A percentile compares a stretch with the other conserved stretches of the same genome.
Conservation (phyloP, 148 eudicot species). For the Cornus suecica region DNA sequence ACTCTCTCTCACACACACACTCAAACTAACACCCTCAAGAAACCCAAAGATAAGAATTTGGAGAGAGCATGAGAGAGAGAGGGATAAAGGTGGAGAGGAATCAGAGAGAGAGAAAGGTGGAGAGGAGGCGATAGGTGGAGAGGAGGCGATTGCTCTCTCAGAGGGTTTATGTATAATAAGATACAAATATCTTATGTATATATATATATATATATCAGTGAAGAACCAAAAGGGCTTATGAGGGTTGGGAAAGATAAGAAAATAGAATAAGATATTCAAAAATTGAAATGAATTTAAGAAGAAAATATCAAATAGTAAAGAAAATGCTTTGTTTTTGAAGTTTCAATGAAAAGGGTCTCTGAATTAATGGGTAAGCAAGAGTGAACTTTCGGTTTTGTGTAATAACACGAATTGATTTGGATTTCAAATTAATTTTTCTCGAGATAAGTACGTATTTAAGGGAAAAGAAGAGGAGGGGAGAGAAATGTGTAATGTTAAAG, state of each 20-base stretch:
- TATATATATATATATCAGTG: background rate
- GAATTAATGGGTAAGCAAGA: background rate
- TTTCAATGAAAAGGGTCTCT: background rate
- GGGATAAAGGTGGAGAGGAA: no score
- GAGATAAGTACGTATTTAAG: background rate
- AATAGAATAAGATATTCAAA: background rate
- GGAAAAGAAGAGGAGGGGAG: background rate
- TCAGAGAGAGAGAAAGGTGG: no score
- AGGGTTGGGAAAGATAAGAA: background rate
- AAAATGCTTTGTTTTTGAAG: background rate
- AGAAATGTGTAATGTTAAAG: background rate
- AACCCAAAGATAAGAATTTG: slow-evolving; percentile 3
- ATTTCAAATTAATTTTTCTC: no score
- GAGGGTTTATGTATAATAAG: background rate
- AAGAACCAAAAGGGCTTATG: background rate
- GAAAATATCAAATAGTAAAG: no score
- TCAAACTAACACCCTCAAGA: background rate
- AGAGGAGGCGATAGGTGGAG: background rate
- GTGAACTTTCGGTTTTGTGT: background rate
- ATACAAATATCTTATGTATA: slow-evolving; percentile 2
- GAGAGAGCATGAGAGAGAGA: background rate
- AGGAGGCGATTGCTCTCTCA: background rate
- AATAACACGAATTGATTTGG: background rate
- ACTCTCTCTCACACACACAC: slow-evolving; percentile 21
- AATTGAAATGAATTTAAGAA: no score